Evolutionary conservation across 2,329 filamentous ascomycete genomes (phyloP).

Genomic region (Colletotrichum sp.): DNA sequence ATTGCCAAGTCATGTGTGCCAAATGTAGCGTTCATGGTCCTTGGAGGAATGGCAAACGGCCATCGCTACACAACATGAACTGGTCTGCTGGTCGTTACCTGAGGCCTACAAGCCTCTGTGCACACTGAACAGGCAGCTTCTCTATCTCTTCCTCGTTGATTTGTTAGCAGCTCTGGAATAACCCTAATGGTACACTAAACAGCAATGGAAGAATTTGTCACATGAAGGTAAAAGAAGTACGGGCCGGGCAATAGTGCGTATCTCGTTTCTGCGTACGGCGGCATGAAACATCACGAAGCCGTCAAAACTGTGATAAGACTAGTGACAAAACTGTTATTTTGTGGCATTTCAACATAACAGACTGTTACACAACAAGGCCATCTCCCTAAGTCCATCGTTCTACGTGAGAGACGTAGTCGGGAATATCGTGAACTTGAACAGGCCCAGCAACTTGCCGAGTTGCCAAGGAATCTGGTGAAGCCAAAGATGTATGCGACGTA

Average conservation of each 20-base stretch:
- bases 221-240: not conserved
- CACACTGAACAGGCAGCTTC: not conserved
- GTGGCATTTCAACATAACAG: not conserved
- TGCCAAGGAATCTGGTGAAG: not conserved
- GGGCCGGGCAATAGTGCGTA: not conserved
- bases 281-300: not conserved
- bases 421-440: not conserved
- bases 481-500: not conserved
- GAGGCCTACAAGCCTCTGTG: not conserved
- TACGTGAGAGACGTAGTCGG: not conserved
- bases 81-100: not conserved
- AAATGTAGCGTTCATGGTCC: not conserved
- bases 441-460: not conserved
- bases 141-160: not conserved
- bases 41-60: not conserved
- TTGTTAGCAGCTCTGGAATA: not conserved
- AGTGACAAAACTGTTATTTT: not conserved
- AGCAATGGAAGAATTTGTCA: not conserved
- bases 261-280: not conserved
- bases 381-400: not conserved
- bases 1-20: not conserved
- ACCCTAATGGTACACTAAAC: not conserved
- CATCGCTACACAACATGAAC: not conserved
- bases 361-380: not conserved
- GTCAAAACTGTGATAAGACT: not conserved